Base-by-base conservation (phyloP, 2,329 filamentous ascomycete species). In the Fragosphaeria purpurea region DNA sequence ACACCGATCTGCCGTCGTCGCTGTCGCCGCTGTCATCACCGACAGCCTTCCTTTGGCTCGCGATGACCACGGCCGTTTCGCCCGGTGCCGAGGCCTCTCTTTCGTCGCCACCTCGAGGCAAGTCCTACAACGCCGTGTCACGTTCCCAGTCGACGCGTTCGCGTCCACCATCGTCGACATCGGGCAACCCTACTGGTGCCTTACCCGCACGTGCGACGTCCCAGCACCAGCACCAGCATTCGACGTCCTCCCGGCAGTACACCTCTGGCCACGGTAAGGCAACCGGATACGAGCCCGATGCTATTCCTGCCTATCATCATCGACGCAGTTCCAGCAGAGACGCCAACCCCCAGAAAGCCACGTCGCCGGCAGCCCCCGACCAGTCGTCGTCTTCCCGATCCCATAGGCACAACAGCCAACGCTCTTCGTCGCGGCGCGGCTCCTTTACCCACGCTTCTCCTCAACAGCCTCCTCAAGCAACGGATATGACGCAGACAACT, bases 311-410 rank as follows among this genome's bases (percentile, higher is more conserved):
- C 7, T 47, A 55, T 32, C 33, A 57, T 47, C 55, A 55, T 43
- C 52, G 47, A 77, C 79, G 60, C 72, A 76, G 49, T 70, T 79
- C 70, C 58, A 75, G 73, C 68, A 80, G 77, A 77, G 81, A 68
- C 82, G 76, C 69, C n/a, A 30, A 30, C 22, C 35, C 11, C 13
- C 7, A 22, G 22, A 22, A 22, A 22, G 64, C 84, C 87, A 61
- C 74, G 75, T 53, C 74, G 65, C 60, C 62, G 58, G 31, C 38
- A 10, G 44, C 47, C 57, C 62, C 64, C 80, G 59, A 74, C 72
- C 22, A 22, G 22, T 22, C 22, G 22, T 58, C 77, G 68, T 62
- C 71, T 57, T 68, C 72, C 61, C 63, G 61, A 60, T 65, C 67
- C 57, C 74, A 71, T 61, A 72, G 71, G 58, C 70, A 70, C 60